Evolutionary conservation across 305 asterid species (phyloP).

Genomic region (Plantago coronopus): DNA sequence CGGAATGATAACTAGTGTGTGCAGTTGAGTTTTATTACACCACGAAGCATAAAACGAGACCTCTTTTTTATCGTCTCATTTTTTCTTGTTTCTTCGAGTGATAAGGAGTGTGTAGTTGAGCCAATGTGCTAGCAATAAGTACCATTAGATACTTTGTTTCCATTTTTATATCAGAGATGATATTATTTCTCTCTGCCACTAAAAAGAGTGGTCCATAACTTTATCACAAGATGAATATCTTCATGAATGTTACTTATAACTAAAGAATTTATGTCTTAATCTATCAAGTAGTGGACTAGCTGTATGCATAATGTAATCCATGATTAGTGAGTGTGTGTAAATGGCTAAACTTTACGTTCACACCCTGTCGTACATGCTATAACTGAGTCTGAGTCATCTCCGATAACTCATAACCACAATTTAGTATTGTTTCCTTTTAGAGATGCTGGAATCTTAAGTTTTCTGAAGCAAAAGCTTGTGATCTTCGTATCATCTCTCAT

Average conservation of each 20-base stretch:
- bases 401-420: too few relatives aligned
- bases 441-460: too few relatives aligned
- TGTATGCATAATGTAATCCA: background rate
- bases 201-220: constrained; percentile 8
- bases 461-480: too few relatives aligned
- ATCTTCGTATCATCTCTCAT: too few relatives aligned
- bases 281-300: constrained; percentile 11
- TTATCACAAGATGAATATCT: constrained; percentile 8
- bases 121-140: constrained; percentile 4
- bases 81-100: background rate
- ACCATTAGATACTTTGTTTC: background rate
- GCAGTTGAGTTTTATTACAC: too few relatives aligned
- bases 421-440: too few relatives aligned
- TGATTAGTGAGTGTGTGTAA: background rate
- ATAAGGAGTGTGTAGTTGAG: background rate
- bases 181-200: constrained; percentile 9
- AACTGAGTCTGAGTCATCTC: too few relatives aligned
- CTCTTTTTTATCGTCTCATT: background rate
- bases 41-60: background rate
- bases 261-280: background rate
- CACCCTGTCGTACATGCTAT: too few relatives aligned
- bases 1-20: too few relatives aligned
- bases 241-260: constrained; percentile 1
- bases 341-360: background rate
- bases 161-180: background rate